phyloP scores from a whole-genome alignment of 192 early-diverging fungal genomes.

The Coemansia erecta region DNA sequence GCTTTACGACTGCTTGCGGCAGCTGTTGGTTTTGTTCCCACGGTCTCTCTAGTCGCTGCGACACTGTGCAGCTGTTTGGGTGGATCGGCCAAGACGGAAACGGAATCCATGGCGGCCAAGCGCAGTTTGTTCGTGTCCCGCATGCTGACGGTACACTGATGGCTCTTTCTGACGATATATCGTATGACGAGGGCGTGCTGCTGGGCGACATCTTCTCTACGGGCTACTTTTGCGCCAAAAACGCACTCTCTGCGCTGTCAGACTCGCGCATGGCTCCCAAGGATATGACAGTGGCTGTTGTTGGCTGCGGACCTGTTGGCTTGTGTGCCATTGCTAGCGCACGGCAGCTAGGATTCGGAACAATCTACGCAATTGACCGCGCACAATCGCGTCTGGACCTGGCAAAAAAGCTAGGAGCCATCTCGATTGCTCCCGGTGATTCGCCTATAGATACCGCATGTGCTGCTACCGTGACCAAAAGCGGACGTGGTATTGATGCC shows the following conservation, averaged over 20 bases:
- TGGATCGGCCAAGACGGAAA: conserved; percentile 33
- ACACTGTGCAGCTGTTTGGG: conserved; percentile 50
- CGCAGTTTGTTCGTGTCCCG: conserved; percentile 58
- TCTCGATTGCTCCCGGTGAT: conserved; percentile 14
- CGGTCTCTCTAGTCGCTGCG: conserved; percentile 50
- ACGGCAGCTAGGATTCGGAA: conserved; percentile 33
- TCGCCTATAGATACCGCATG: conserved; percentile 9
- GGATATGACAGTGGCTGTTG: conserved; percentile 42
- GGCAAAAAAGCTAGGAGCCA: conserved; percentile 44
- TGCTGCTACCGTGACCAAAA: conserved; percentile 18
- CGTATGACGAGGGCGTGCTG: conserved; percentile 50
- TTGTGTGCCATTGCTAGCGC: conserved; percentile 51
- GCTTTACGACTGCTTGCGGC: conserved; percentile 52
- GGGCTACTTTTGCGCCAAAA: conserved; percentile 57
- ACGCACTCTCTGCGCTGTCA: conserved; percentile 40
- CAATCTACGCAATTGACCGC: conserved; percentile 45
- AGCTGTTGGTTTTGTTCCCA: conserved; percentile 51
- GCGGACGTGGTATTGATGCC: conserved; percentile 49
- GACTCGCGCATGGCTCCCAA: conserved; percentile 14
- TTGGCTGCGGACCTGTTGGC: conserved; percentile 61
- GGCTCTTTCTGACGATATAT: conserved; percentile 24
- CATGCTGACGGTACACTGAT: conserved; percentile 53
- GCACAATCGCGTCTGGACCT: conserved; percentile 45
- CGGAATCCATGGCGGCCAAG: conserved; percentile 56
- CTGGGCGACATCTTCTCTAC: conserved; percentile 58